Percentiles rank a stretch among this genome's conserved stretches.
These are phyloP conservation scores for Venturiaceae sp. DNA, from an alignment of 2,329 filamentous ascomycete genomes.

Conservation along the genomic window DNA sequence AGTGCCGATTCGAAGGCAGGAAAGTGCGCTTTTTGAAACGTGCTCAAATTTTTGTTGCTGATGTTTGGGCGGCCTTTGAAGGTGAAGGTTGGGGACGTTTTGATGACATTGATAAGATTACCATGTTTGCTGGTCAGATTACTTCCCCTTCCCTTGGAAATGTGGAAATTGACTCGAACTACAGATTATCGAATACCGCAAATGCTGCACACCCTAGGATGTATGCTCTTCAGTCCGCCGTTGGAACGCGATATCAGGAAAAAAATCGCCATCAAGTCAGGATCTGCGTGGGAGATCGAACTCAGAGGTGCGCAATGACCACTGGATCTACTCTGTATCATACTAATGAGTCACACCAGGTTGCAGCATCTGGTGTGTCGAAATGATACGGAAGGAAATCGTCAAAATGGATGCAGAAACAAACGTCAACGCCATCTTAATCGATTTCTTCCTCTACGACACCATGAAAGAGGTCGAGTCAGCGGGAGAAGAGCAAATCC, in stretches of 20 bases:
- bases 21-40: constrained; percentile 81
- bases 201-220: constrained; percentile 75
- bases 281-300: constrained; percentile 74
- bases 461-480: constrained; percentile 75
- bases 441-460: constrained; percentile 97
- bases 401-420: constrained; percentile 59
- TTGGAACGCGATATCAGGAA: constrained; percentile 61
- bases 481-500: constrained; percentile 44
- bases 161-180: neutral
- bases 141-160: constrained; percentile 4
- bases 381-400: constrained; percentile 79
- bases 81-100: constrained; percentile 73
- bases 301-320: constrained; percentile 53
- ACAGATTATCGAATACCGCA: constrained; percentile 90
- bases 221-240: constrained; percentile 73
- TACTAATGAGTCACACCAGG: constrained; percentile 33
- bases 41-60: constrained; percentile 90
- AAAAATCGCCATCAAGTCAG: constrained; percentile 57
- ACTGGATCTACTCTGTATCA: neutral
- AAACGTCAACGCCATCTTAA: constrained; percentile 73
- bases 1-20: constrained; percentile 63
- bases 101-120: constrained; percentile 85
- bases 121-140: constrained; percentile 73
- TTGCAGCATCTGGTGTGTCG: constrained; percentile 93
- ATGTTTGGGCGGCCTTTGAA: constrained; percentile 93